Evolutionary conservation across 805 yeast genomes (phyloP), one percentile per base, ranked within the genome.

Genomic region (Barnettozyma californica): DNA sequence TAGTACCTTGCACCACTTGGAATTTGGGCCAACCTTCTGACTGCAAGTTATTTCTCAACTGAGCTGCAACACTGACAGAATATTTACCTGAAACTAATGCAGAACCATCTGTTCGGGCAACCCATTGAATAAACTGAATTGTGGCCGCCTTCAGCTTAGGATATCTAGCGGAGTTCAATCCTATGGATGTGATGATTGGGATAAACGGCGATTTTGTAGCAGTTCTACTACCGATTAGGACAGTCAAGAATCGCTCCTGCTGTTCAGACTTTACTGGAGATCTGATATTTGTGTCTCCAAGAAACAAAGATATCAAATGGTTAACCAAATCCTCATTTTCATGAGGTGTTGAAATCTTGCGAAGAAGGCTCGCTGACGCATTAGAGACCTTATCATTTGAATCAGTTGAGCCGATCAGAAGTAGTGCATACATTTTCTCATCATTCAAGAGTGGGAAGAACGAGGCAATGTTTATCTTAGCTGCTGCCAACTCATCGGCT

Each of bases 371-470:
- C 2, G 73, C 68, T 1, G 90, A 83, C 0, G 68, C 53, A 37
- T 81, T 83, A 10, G 82, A 75, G 5, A 86, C 68, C 0, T 75
- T 65, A 0, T 85, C 74, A 10, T 76, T 70, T 0, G 76, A 60
- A 58, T 87, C 95, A 13, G 77, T 72, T 4, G 84, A 70, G 0
- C 87, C 96, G 27, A 86, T 71, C 3, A 86, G 60, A 2, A 83
- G 66, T 2, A 86, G 80, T 8, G 80, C 55, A 8, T 72, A 62
- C 25, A 76, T 58, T 3, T 62, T 58, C 5, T 69, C 69, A n/a
- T 68, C 56, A 16, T 61, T 57, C 26, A 69, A 59, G 6, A 64
- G 16, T 10, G 60, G 41, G 51, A 69, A 44, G 61, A 84, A 65
- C 56, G 72, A 55, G 51, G 77, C 43, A 1, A 78, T 67, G 10